Evolutionary conservation across 192 early-diverging fungal species (phyloP).

Genomic region (Backusella sp.): DNA sequence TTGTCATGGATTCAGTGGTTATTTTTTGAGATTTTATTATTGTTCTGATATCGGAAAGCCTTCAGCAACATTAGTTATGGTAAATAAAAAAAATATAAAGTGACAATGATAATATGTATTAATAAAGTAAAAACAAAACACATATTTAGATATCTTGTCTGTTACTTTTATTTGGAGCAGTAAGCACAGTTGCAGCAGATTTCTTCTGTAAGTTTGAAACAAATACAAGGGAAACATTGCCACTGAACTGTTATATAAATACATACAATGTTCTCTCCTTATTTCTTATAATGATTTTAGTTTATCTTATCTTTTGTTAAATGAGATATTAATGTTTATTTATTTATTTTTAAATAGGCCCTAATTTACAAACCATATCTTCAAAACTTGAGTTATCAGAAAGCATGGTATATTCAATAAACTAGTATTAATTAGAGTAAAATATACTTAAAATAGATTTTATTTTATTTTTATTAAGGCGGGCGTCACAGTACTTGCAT

Average conservation of each 20-base stretch:
- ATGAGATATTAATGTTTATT: not conserved
- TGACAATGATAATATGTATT: not conserved
- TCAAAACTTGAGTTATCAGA: constrained; percentile 75
- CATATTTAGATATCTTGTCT: constrained; percentile 36
- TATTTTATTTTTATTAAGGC: constrained; percentile 39
- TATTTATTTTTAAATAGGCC: constrained; percentile 39
- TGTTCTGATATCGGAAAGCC: constrained; percentile 35
- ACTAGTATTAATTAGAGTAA: not conserved
- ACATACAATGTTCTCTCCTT: not conserved
- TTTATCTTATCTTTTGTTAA: not conserved
- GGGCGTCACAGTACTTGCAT: constrained; percentile 71
- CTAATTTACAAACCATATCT: constrained; percentile 80
- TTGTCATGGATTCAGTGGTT: constrained; percentile 57
- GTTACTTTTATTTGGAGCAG: constrained; percentile 56
- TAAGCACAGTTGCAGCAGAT: constrained; percentile 72
- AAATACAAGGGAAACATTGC: not conserved
- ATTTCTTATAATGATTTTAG: not conserved
- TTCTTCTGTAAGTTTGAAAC: constrained; percentile 61
- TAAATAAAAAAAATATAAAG: constrained; percentile 15
- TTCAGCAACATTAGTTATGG: constrained; percentile 38
- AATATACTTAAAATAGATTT: constrained; percentile 12
- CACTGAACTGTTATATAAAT: not conserved
- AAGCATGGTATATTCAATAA: constrained; percentile 54
- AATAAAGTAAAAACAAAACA: constrained; percentile 10
- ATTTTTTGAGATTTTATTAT: constrained; percentile 54